Evolutionary conservation across 2,329 filamentous ascomycete species (phyloP).

Genomic region (Talaromyces islandicus): DNA sequence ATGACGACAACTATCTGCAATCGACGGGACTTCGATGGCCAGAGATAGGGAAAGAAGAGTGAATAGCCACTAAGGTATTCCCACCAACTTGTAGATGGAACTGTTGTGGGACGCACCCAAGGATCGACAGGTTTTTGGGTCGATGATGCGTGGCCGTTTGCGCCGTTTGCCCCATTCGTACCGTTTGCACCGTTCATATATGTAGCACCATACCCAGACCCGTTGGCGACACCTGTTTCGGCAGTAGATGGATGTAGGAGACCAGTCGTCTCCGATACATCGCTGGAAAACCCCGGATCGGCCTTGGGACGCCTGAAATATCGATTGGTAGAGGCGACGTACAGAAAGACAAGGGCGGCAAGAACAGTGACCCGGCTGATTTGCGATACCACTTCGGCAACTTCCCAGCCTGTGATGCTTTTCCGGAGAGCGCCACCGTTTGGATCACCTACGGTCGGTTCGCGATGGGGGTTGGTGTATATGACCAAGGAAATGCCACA

Average conservation of each 20-base stretch:
- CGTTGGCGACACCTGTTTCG: conserved; percentile 44
- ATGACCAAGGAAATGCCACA: conserved; percentile 62
- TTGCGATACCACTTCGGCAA: conserved; percentile 48
- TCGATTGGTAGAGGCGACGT: conserved; percentile 45
- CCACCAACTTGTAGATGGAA: conserved; percentile 88
- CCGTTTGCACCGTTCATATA: conserved; percentile 19
- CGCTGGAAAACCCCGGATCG: conserved; percentile 27
- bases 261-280: conserved; percentile 36
- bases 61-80: conserved; percentile 91
- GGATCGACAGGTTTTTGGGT: conserved; percentile 52
- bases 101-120: conserved; percentile 83
- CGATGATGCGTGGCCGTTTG: conserved; percentile 9
- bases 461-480: conserved; percentile 62
- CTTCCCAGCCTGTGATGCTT: conserved; percentile 38
- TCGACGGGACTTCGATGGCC: conserved; percentile 73
- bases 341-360: conserved; percentile 55
- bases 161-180: conserved; percentile 28
- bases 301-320: conserved; percentile 32
- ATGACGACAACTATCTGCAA: conserved; percentile 74
- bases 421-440: conserved; percentile 35
- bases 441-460: conserved; percentile 50
- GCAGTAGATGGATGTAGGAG: conserved; percentile 34
- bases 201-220: conserved; percentile 41
- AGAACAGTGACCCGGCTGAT: conserved; percentile 64
- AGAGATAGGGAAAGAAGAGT: conserved; percentile 92